Evolutionary conservation across 1,284 basidiomycete species (phyloP), one percentile per base, ranked within the genome.

Genomic region (Boletus sp.): DNA sequence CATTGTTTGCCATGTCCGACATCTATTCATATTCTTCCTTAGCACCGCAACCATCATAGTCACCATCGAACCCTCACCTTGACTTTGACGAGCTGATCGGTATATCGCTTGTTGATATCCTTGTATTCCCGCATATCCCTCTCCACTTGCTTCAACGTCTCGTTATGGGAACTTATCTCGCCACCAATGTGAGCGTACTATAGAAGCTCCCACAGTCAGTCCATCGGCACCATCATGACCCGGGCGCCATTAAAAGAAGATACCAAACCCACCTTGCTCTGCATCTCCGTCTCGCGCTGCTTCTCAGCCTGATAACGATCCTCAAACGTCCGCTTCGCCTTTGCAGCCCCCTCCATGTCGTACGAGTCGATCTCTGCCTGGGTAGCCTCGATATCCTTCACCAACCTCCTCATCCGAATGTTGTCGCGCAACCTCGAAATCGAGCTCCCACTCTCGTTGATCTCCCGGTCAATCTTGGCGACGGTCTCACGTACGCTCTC

Each of bases 1-100:
- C 94, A 50, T 82, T 88, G 66, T 94, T 95, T 2, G 93, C 92
- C 81, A 94, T 89, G 66, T 95, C 92, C 26, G 92, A 88, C 70
- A 94, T 90, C 92, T 52, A 27, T 33, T 33, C 48, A 19, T 3
- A 13, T 10, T 5, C 29, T 13, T 14, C 22, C 3, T 51, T 37
- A 47, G 26, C 38, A 2, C 26, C 38, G 26, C 41, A 39, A 37
- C 16, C 26, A n/a, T 22, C 30, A 49, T 32, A 29, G 36, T 27
- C 48, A 41, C 22, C 41, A 13, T 37, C 42, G 17, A 34, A 38
- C 41, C 35, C 16, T 33, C 55, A 91, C 92, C 78, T 98, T 98
- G 61, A 96, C 93, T 72, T 88, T 91, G 61, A 99, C 84, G 42
- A 98, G 75, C 65, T 98, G 94, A 53, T 89, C 84, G 14, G 86